Base-by-base conservation (phyloP, 148 eudicot genomes). In the Amaranthus hypochondriacus region DNA sequence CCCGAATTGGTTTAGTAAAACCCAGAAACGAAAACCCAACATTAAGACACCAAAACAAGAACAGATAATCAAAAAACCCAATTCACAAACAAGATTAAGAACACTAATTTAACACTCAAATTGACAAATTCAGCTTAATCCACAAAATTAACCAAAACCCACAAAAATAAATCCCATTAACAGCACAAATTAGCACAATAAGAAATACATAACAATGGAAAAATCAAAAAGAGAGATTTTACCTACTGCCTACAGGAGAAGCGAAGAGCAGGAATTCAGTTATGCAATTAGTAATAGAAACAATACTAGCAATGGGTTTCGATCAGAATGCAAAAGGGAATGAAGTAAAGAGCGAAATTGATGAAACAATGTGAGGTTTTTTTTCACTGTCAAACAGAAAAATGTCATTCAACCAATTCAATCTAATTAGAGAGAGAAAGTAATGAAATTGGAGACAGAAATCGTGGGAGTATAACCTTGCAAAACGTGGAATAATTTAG, bases 91-190 rank as follows among this genome's bases (percentile, higher is more conserved):
- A 49, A 44, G 52, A 68, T 1, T 48, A 66, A 50, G 5, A 66
- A 43, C 52, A 58, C 15, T 46, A 28, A 66, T 43, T 57, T 2
- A 56, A 14, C 48, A 66, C 52, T 59, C n/a, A 44, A 66, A 65
- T 42, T 52, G 10, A 57, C 73, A 48, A 71, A 66, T 57, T 56
- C 57, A 50, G 44, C 70, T 71, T 14, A 57, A 11, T 56, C 72
- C 8, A 43, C 14, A 56, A 8, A 78, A 73, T 60, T 4, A 72
- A 66, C 50, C 51, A 73, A 59, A 14, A 60, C 69, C 81, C 73
- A 60, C 4, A 53, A 43, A 43, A 53, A 28, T 44, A 52, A 73
- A 58, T 15, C 13, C 66, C 52, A 65, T 68, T 8, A 61, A 56
- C 13, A 8, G 39, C 39, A 4, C 57, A 4, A 43, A 71, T 66